Base-by-base conservation (phyloP, 805 yeast species). In the Teunomyces cretensis region DNA sequence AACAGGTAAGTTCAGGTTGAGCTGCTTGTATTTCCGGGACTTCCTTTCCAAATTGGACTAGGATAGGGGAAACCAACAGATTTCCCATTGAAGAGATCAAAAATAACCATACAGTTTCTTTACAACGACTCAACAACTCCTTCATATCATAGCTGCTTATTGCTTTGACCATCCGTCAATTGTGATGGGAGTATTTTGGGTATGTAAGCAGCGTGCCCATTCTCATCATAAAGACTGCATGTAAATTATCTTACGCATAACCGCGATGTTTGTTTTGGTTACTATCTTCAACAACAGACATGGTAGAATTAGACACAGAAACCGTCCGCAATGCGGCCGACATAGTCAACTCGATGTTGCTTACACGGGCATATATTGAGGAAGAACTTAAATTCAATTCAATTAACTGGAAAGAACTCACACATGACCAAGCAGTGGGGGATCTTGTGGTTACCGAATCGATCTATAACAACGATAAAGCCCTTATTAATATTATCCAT, bases 291-390 rank as follows among this genome's bases (percentile, higher is more conserved):
- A 14, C 7, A 28, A 14, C 33, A 9, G 22, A 19, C 28, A 47
- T 48, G 47, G 43, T 49, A 3, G 52, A 56, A 38, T 52, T 63
- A 16, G 68, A 67, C 48, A 56, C 55, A 42, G 70, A 66, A 32
- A 58, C 70, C 16, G 61, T 71, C 15, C 49, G 49, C 14, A 66
- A 61, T 50, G 76, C 75, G 4, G 61, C 75, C 3, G 64, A 66
- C 9, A 51, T 67, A 9, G 52, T 72, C 35, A 72, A 72, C 46
- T 53, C 65, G 3, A 62, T 61, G 26, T 60, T 72, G 17, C 33
- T 56, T 1, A 54, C 70, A 32, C 63, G 70, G 42, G 74, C 74
- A 2, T 70, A 67, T 44, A 61, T 64, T 11, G 58, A 58, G 24
- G 51, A 58, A 6, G 59, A 62, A 19, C 53, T 72, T 14, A 50